Evolutionary conservation across 2,329 filamentous ascomycete genomes (phyloP).

Genomic region (Diaporthe capsici): DNA sequence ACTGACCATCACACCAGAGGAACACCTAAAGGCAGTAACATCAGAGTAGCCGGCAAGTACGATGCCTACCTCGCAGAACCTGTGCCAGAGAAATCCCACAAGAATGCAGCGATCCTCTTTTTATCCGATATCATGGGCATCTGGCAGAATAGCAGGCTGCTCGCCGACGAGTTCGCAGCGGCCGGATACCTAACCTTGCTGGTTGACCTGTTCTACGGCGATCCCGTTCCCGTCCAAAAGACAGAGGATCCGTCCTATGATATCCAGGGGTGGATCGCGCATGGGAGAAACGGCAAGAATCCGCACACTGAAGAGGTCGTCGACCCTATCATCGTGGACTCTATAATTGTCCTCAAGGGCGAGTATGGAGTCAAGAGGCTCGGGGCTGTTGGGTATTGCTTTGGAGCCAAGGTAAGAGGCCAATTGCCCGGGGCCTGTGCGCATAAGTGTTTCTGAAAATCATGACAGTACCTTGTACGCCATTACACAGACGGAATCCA

Average conservation of each 20-base stretch:
- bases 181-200: not conserved
- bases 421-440: too few relatives aligned
- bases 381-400: not conserved
- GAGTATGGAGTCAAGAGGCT: not conserved
- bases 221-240: not conserved
- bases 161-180: not conserved
- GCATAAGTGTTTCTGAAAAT: not conserved
- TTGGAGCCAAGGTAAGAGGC: not conserved
- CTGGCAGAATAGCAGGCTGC: slow-evolving; percentile 3
- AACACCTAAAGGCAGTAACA: not conserved
- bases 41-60: not conserved
- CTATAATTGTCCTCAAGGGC: not conserved
- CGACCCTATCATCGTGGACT: not conserved
- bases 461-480: not conserved
- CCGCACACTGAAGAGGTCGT: not conserved
- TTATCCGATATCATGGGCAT: not conserved
- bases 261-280: not conserved
- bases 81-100: not conserved
- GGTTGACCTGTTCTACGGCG: not conserved
- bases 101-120: not conserved
- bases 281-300: not conserved
- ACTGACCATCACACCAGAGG: not conserved
- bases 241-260: not conserved
- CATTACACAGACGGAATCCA: not conserved
- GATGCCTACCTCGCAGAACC: not conserved